Evolutionary conservation across 192 early-diverging fungal genomes (phyloP).

Genomic region (Linnemannia zychae): DNA sequence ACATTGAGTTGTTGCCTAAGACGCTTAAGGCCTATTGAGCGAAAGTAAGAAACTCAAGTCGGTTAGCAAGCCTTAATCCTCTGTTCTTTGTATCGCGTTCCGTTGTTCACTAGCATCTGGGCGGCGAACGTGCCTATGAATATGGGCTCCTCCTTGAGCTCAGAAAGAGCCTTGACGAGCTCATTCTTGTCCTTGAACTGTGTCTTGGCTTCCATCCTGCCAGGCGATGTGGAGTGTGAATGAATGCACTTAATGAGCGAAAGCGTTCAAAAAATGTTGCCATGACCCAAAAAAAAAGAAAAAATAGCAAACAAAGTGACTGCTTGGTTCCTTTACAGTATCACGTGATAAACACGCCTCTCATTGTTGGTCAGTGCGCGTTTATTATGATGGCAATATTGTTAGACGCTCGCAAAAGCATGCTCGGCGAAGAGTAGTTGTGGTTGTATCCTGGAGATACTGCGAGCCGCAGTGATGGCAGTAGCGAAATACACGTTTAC

Average conservation of each 20-base stretch:
- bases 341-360: not conserved
- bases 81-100: not conserved
- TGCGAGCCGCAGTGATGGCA: conserved; percentile 38
- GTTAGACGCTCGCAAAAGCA: not conserved
- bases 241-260: conserved; percentile 1
- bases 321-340: not conserved
- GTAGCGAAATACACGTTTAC: conserved; percentile 18
- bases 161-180: conserved; percentile 48
- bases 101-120: no score
- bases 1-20: conserved; percentile 53
- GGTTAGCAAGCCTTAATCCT: not conserved
- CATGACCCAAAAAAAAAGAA: not conserved
- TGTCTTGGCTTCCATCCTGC: conserved; percentile 41
- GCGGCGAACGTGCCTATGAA: conserved; percentile 24
- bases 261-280: not conserved
- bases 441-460: not conserved
- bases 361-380: conserved; percentile 1
- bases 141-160: conserved; percentile 33
- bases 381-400: conserved; percentile 1
- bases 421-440: not conserved
- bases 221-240: conserved; percentile 19
- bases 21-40: conserved; percentile 33
- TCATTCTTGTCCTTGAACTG: conserved; percentile 54
- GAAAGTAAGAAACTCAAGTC: no score
- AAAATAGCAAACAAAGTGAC: not conserved